A percentile compares a stretch with the other conserved stretches of the same genome.
phyloP scores from a whole-genome alignment of 1,284 basidiomycete genomes.

The Coriolopsis trogii region DNA sequence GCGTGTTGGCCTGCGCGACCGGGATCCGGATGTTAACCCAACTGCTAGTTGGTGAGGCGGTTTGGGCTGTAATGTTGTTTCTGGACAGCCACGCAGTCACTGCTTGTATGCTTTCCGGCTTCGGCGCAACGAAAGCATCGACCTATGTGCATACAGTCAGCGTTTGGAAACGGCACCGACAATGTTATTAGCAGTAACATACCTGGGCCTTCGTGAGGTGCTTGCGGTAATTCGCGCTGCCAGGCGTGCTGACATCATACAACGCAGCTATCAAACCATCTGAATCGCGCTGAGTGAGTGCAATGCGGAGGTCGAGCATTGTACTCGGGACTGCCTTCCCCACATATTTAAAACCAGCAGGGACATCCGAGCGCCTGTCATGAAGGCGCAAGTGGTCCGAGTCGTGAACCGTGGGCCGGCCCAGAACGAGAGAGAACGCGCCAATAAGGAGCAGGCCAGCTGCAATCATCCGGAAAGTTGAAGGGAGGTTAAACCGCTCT shows the following conservation, averaged over 20 bases:
- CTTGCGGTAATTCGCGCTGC: slow-evolving; percentile 51
- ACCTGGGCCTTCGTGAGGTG: slow-evolving; percentile 59
- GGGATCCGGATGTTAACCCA: slow-evolving; percentile 19
- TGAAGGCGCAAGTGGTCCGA: slow-evolving; percentile 26
- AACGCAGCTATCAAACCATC: slow-evolving; percentile 56
- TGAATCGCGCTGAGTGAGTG: slow-evolving; percentile 65
- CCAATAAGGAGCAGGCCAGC: slow-evolving; percentile 18
- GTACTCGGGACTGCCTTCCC: slow-evolving; percentile 46
- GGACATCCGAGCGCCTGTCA: slow-evolving; percentile 27
- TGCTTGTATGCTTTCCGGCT: slow-evolving; percentile 34
- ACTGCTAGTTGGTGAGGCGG: slow-evolving; percentile 30
- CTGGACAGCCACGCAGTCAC: slow-evolving; percentile 40
- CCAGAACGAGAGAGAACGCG: slow-evolving; percentile 14
- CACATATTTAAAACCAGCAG: slow-evolving; percentile 33
- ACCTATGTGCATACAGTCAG: slow-evolving; percentile 35
- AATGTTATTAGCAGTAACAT: not conserved
- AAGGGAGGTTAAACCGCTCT: not conserved
- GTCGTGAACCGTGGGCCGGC: slow-evolving; percentile 17
- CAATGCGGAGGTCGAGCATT: slow-evolving; percentile 57
- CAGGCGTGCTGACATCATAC: slow-evolving; percentile 55
- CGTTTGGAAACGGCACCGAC: not conserved
- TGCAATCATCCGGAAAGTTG: slow-evolving; percentile 23
- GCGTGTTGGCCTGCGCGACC: slow-evolving; percentile 37
- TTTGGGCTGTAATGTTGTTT: slow-evolving; percentile 34
- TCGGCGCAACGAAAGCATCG: slow-evolving; percentile 39